Evolutionary conservation across 495 filamentous ascomycete genomes (phyloP), one percentile per base, ranked within the genome.

Genomic region (Sordaria brevicollis): DNA sequence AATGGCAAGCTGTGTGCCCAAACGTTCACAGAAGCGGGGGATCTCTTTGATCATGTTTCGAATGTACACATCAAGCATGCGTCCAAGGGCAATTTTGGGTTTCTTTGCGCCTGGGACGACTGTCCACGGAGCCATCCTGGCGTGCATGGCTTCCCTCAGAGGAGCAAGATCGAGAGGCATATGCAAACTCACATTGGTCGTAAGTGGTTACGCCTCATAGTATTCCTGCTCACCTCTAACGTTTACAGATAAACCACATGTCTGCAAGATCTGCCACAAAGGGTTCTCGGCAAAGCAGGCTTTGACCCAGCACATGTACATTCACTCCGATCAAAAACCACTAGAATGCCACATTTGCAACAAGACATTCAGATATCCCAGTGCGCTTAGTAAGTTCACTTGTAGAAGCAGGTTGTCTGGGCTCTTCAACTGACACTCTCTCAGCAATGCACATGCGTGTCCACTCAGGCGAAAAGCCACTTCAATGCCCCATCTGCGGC

Each of bases 301-400:
- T 6, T 82, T 90, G 34, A 84, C 84, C 15, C 87, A 90, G 72
- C 88, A 90, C 73, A 81, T 85, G 68, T 80, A 83, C 21, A 87
- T 84, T 1, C 88, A 90, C 74, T 88, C 86, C 8, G 85, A 86
- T n/a, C 83, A 88, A 67, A 89, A 87, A 69, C 88, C 87, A 8
- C 82, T 84, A 66, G 79, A 82, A 36, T 89, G 87, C 66, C 76
- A 79, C 11, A 81, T 80, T 0, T 89, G 87, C 73, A 71, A 74
- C 34, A 89, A 88, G 70, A 70, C 77, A 0, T 89, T 89, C 67
- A 82, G 86, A 70, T 83, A 88, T 73, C 82, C 87, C 36, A 83
- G 81, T 49, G 85, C 85, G 19, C 77, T 86, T 15, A 86, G 84
- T 86, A 81, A 70, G 81, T 81, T n/a, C 8, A 13, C 5, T n/a